Conservation (phyloP, 2,329 filamentous ascomycete species). For the Aspergillus texensis region DNA sequence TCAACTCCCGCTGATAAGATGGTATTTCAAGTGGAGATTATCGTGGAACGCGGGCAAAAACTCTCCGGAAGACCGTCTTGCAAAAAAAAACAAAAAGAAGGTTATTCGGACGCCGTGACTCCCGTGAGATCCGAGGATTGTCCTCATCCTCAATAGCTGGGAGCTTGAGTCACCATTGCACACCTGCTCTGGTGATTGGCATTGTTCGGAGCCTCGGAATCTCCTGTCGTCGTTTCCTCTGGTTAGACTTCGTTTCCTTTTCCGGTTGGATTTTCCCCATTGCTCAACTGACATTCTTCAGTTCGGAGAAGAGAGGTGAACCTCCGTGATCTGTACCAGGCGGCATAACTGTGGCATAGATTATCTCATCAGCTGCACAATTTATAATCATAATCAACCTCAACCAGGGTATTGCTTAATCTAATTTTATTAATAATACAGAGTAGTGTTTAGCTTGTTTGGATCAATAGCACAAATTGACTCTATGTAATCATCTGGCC, state of each 20-base stretch:
- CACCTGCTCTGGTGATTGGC: not conserved
- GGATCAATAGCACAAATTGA: not conserved
- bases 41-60: not conserved
- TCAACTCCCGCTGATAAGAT: constrained; percentile 1
- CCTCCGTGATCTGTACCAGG: not conserved
- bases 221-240: not conserved
- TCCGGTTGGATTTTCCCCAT: not conserved
- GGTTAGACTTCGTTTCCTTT: not conserved
- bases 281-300: no score
- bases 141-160: not conserved
- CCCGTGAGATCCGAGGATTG: not conserved
- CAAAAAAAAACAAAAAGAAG: not conserved
- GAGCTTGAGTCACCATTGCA: not conserved
- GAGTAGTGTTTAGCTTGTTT: not conserved
- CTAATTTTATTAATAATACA: no score
- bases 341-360: not conserved
- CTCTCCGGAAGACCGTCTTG: not conserved
- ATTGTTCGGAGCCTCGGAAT: not conserved
- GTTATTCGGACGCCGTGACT: constrained; percentile 5
- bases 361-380: not conserved
- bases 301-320: no score
- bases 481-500: not conserved
- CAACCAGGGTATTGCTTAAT: no score
- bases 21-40: not conserved
- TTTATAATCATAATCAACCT: no score